A percentile compares a stretch with the other conserved stretches of the same genome.
Evolutionary conservation across 805 yeast species (phyloP).

Genomic region (Candida maesae): DNA sequence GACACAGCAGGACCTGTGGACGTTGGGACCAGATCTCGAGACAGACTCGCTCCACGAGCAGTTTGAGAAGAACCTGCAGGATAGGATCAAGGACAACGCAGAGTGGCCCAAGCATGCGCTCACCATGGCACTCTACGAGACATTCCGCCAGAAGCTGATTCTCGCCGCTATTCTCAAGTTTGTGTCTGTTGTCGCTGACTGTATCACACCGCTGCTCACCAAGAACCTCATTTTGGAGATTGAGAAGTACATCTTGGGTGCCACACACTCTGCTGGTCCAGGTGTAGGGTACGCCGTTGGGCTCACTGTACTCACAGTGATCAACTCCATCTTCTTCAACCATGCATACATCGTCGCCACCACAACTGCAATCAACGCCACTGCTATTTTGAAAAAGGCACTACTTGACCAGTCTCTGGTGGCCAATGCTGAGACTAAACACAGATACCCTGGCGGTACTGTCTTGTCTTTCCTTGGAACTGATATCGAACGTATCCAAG

Average conservation of each 20-base stretch:
- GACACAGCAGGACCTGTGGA: constrained; percentile 56
- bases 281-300: constrained; percentile 81
- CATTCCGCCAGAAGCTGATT: constrained; percentile 2
- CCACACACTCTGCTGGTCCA: constrained; percentile 32
- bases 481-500: constrained; percentile 72
- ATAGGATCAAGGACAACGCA: constrained; percentile 29
- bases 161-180: not conserved
- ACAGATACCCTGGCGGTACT: constrained; percentile 57
- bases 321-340: not conserved
- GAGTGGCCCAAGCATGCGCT: constrained; percentile 16
- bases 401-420: constrained; percentile 61
- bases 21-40: constrained; percentile 35
- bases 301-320: constrained; percentile 32
- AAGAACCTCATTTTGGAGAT: constrained; percentile 39
- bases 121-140: constrained; percentile 31
- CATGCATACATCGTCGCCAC: not conserved
- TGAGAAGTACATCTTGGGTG: not conserved
- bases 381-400: constrained; percentile 66
- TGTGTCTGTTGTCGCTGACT: not conserved
- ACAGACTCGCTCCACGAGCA: constrained; percentile 24
- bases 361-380: constrained; percentile 53
- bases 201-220: constrained; percentile 45
- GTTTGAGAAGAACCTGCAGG: constrained; percentile 33
- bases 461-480: constrained; percentile 75
- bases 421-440: constrained; percentile 51